These are phyloP conservation scores for Bauhinia variegata DNA, from an alignment of 306 rosid genomes.

Conservation along the genomic window DNA sequence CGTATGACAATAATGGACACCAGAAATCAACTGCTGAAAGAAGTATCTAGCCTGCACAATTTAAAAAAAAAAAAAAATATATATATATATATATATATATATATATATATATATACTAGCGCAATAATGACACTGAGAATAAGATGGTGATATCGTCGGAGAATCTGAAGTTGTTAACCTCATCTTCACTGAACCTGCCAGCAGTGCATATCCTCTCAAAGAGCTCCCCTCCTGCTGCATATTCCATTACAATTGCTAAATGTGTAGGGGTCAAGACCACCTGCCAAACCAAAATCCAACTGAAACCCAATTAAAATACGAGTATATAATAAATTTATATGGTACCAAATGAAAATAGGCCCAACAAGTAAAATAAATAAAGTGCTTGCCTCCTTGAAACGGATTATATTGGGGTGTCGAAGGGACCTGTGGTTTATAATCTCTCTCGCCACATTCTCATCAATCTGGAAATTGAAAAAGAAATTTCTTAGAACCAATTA, in stretches of 20 bases:
- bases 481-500: slow-evolving; percentile 3
- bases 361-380: slow-evolving; percentile 16
- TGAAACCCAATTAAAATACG: slow-evolving; percentile 12
- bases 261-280: slow-evolving; percentile 73
- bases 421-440: slow-evolving; percentile 71
- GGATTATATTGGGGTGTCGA: slow-evolving; percentile 71
- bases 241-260: slow-evolving; percentile 73
- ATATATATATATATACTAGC: slow-evolving; percentile 17
- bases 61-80: not conserved
- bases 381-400: slow-evolving; percentile 62
- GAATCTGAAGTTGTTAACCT: slow-evolving; percentile 43
- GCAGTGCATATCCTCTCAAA: slow-evolving; percentile 72
- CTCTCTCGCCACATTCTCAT: slow-evolving; percentile 75
- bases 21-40: slow-evolving; percentile 79
- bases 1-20: slow-evolving; percentile 64
- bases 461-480: slow-evolving; percentile 50
- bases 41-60: slow-evolving; percentile 64
- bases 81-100: too few relatives aligned
- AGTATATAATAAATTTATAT: slow-evolving; percentile 9
- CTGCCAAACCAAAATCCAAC: slow-evolving; percentile 39
- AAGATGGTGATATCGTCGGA: slow-evolving; percentile 3
- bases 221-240: slow-evolving; percentile 73
- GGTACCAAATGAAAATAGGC: slow-evolving; percentile 4
- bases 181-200: slow-evolving; percentile 77
- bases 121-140: slow-evolving; percentile 4